phyloP scores from a whole-genome alignment of 345 rosid species.

The Eutrema yunnanense region DNA sequence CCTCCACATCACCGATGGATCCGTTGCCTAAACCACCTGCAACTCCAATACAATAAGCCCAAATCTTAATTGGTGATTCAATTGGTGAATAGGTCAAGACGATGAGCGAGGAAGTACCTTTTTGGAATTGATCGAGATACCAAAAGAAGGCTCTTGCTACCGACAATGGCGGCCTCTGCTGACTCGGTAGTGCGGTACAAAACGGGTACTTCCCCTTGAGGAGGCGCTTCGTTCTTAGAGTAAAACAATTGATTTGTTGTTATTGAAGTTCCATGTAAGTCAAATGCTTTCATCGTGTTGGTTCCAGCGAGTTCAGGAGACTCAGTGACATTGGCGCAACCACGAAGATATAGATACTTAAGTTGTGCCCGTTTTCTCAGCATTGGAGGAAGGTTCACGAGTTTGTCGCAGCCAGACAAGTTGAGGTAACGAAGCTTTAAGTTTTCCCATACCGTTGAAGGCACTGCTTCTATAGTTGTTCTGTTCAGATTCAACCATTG shows the following conservation, averaged over 20 bases:
- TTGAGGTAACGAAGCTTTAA: conserved; percentile 20
- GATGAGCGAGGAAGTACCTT: too few species aligned
- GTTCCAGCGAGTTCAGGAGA: conserved; percentile 15
- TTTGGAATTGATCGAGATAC: too few species aligned
- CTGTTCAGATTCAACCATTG: conserved; percentile 16
- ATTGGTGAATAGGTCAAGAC: too few species aligned
- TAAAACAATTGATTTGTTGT: not conserved
- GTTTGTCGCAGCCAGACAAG: conserved; percentile 6
- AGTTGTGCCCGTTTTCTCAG: conserved; percentile 7
- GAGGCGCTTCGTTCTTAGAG: not conserved
- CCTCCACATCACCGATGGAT: too few species aligned
- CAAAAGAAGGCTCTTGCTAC: too few species aligned
- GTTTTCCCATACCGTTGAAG: conserved; percentile 7
- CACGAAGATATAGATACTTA: conserved; percentile 22
- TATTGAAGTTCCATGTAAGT: conserved; percentile 26
- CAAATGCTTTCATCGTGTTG: conserved; percentile 19
- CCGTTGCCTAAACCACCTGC: too few species aligned
- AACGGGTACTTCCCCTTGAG: conserved; percentile 14
- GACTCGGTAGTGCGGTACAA: too few species aligned
- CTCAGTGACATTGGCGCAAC: conserved; percentile 12
- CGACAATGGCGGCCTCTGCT: too few species aligned
- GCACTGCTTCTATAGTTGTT: conserved; percentile 15
- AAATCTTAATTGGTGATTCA: too few species aligned
- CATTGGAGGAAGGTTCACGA: conserved; percentile 13
- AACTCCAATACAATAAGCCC: too few species aligned